These are phyloP conservation scores for Cryptosporidium muris DNA, from an alignment of 169 alveolate species.

Conservation along the genomic window DNA sequence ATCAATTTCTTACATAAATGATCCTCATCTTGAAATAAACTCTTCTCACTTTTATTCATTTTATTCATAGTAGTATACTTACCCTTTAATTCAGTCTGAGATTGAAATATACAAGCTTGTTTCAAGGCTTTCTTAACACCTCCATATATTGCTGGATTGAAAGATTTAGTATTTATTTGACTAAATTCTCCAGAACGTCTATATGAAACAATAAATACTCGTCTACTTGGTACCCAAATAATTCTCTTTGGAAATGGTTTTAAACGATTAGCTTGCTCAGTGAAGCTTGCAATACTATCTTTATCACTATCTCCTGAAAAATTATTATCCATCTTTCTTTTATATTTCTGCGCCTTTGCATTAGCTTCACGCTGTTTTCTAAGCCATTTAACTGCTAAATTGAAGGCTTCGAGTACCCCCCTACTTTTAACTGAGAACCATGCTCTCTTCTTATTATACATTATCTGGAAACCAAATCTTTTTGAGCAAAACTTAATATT, in stretches of 20 bases:
- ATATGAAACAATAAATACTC: constrained; percentile 66
- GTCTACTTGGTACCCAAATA: constrained; percentile 69
- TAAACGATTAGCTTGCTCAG: constrained; percentile 56
- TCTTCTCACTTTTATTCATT: too few relatives aligned
- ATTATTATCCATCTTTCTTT: neutral
- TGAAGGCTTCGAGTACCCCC: constrained; percentile 65
- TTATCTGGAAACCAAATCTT: constrained; percentile 63
- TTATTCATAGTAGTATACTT: constrained; percentile 13
- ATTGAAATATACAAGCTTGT: constrained; percentile 68
- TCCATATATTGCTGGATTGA: constrained; percentile 65
- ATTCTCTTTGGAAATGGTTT: constrained; percentile 66
- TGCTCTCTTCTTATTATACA: constrained; percentile 65
- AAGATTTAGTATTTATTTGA: constrained; percentile 66
- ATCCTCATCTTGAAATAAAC: neutral
- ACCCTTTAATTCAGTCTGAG: constrained; percentile 48
- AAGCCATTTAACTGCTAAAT: constrained; percentile 63
- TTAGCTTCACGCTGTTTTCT: constrained; percentile 21
- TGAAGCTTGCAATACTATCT: constrained; percentile 47
- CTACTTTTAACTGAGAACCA: constrained; percentile 69
- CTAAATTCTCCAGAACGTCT: constrained; percentile 39
- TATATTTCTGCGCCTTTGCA: constrained; percentile 11
- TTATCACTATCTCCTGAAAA: constrained; percentile 40
- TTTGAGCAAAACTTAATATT: constrained; percentile 39
- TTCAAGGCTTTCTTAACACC: constrained; percentile 66
- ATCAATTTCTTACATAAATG: neutral